Evolutionary conservation across 2,329 filamentous ascomycete genomes (phyloP).

Genomic region (Elsinoe arachidis): DNA sequence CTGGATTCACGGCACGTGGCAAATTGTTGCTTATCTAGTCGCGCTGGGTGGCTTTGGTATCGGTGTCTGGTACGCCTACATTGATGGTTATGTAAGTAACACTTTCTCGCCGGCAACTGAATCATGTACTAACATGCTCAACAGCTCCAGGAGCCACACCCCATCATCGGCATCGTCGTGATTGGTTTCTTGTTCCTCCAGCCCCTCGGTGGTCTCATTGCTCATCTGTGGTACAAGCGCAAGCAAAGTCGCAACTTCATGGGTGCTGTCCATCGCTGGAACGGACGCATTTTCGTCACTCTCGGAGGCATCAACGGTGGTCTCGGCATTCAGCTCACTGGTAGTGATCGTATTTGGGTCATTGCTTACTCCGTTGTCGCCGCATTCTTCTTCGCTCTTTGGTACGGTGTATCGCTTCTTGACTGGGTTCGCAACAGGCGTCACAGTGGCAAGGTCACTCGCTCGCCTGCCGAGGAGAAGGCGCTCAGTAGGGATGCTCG

Average conservation of each 20-base stretch:
- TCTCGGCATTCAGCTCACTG: conserved; percentile 42
- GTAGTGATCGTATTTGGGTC: conserved; percentile 18
- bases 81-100: conserved; percentile 30
- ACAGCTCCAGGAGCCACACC: conserved; percentile 34
- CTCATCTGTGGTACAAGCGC: conserved; percentile 47
- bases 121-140: background rate
- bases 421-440: conserved; percentile 11
- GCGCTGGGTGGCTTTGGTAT: conserved; percentile 31
- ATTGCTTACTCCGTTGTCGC: conserved; percentile 10
- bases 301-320: conserved; percentile 52
- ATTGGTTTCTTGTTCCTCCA: conserved; percentile 45
- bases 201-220: conserved; percentile 46
- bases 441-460: background rate
- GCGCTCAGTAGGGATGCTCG: background rate
- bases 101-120: background rate
- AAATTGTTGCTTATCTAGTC: conserved; percentile 29
- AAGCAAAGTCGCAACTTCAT: conserved; percentile 21
- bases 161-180: conserved; percentile 51
- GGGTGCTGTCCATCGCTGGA: conserved; percentile 37
- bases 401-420: conserved; percentile 4
- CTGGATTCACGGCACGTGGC: conserved; percentile 34
- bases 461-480: background rate
- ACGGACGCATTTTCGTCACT: conserved; percentile 41
- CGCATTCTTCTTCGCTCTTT: conserved; percentile 9
- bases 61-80: conserved; percentile 32